These are phyloP conservation scores for Wickerhamiella australiensis DNA, from an alignment of 805 yeast genomes.

Conservation along the genomic window DNA sequence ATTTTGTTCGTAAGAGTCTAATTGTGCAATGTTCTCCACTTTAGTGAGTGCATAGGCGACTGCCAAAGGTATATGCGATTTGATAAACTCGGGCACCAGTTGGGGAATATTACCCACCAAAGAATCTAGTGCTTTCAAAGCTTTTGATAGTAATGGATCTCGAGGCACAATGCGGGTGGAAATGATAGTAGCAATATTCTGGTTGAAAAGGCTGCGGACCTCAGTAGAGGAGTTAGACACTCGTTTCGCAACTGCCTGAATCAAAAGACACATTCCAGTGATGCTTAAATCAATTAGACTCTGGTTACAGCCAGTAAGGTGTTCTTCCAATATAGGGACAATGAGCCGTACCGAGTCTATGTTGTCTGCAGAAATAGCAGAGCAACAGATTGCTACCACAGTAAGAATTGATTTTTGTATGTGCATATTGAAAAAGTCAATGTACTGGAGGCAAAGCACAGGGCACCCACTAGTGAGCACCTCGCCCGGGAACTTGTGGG, in stretches of 20 bases:
- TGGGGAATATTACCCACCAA: constrained; percentile 14
- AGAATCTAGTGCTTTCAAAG: constrained; percentile 14
- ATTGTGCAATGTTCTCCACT: not conserved
- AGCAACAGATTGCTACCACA: constrained; percentile 60
- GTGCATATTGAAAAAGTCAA: constrained; percentile 82
- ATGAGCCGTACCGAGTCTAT: constrained; percentile 26
- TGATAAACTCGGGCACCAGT: constrained; percentile 11
- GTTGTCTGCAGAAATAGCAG: constrained; percentile 34
- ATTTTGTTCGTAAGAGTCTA: constrained; percentile 2
- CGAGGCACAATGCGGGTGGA: constrained; percentile 13
- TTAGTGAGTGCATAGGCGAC: constrained; percentile 15
- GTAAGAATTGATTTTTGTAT: constrained; percentile 72
- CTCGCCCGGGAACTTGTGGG: constrained; percentile 25
- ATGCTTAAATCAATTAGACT: constrained; percentile 15
- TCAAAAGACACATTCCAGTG: constrained; percentile 16
- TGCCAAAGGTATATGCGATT: constrained; percentile 9
- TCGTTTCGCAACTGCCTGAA: constrained; percentile 16
- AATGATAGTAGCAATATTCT: constrained; percentile 13
- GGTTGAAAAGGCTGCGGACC: constrained; percentile 11
- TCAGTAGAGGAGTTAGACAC: constrained; percentile 8
- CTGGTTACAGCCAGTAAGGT: constrained; percentile 10
- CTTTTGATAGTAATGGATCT: constrained; percentile 15
- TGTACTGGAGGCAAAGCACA: constrained; percentile 50
- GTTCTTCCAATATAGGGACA: constrained; percentile 15
- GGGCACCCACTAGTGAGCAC: constrained; percentile 48